Evolutionary conservation across 345 rosid species (phyloP).

Genomic region (Schrenkiella parvula): DNA sequence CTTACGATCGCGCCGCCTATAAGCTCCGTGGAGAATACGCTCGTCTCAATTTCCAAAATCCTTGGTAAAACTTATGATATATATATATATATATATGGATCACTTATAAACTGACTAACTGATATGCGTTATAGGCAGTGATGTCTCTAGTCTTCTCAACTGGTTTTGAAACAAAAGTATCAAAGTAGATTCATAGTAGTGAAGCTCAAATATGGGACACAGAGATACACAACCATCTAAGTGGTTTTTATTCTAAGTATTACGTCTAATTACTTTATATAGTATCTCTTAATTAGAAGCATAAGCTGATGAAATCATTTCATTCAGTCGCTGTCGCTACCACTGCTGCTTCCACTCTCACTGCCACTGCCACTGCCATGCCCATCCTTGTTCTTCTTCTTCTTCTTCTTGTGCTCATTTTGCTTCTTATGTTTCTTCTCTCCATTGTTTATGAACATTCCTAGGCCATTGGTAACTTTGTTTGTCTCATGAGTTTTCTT

Average conservation of each 20-base stretch:
- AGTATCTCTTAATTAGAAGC: background rate
- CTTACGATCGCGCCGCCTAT: conserved; percentile 96
- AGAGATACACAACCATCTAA: conserved; percentile 16
- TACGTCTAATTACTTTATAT: background rate
- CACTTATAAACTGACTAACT: background rate
- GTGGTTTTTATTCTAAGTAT: background rate
- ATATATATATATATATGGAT: background rate
- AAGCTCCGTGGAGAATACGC: conserved; percentile 96
- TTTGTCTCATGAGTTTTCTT: conserved; percentile 24
- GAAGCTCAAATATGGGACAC: conserved; percentile 6
- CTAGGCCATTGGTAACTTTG: conserved; percentile 21
- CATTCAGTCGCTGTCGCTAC: conserved; percentile 30
- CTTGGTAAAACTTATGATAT: background rate
- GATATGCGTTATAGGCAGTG: background rate
- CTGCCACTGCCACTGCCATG: conserved; percentile 17
- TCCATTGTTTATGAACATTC: conserved; percentile 28
- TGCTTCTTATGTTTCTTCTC: conserved; percentile 21
- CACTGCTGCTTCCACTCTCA: conserved; percentile 25
- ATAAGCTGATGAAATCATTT: background rate
- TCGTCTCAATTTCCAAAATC: conserved; percentile 71
- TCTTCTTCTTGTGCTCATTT: conserved; percentile 21
- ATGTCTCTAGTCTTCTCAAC: background rate
- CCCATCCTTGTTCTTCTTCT: conserved; percentile 25
- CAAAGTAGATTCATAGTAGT: conserved; percentile 14
- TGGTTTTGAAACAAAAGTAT: background rate